Percentiles rank a stretch among this genome's conserved stretches.
These are phyloP conservation scores for Ogataea siamensis DNA, from an alignment of 805 yeast species.

Conservation along the genomic window DNA sequence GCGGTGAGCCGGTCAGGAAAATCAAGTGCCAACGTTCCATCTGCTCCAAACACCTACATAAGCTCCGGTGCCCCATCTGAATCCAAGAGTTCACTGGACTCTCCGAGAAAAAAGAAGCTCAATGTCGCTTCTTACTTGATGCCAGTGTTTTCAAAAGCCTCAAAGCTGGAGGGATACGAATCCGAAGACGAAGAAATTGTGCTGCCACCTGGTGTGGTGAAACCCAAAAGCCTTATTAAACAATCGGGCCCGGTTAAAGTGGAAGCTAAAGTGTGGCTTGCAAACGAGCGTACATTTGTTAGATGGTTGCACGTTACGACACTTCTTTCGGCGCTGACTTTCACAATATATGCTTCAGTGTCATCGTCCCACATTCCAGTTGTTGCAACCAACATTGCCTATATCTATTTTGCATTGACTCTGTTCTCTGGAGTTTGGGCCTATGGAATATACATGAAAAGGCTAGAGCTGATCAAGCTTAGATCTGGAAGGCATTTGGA, in stretches of 20 bases:
- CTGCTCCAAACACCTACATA: conserved; percentile 1
- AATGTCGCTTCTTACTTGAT: conserved; percentile 26
- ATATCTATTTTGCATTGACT: conserved; percentile 76
- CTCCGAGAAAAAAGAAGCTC: conserved; percentile 16
- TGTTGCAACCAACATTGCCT: conserved; percentile 70
- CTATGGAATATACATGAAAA: conserved; percentile 65
- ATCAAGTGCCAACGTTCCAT: neutral
- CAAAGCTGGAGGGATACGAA: conserved; percentile 45
- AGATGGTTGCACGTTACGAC: conserved; percentile 93
- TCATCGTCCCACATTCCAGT: conserved; percentile 59
- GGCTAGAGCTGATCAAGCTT: conserved; percentile 70
- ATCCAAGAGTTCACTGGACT: neutral
- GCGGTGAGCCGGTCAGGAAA: conserved; percentile 18
- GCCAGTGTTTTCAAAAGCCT: conserved; percentile 33
- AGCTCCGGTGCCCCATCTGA: conserved; percentile 4
- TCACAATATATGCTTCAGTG: conserved; percentile 77
- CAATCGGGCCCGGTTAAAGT: conserved; percentile 91
- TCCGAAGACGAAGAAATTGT: conserved; percentile 86
- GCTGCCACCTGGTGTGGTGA: conserved; percentile 85
- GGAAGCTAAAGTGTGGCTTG: conserved; percentile 98
- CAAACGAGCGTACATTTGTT: conserved; percentile 95
- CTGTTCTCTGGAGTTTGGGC: conserved; percentile 89
- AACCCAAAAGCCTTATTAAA: conserved; percentile 75
- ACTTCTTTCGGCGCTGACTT: conserved; percentile 78
- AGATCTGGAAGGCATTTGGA: conserved; percentile 88